Evolutionary conservation across 2,329 filamentous ascomycete genomes (phyloP), one percentile per base, ranked within the genome.

Genomic region (Monosporascus sp.): DNA sequence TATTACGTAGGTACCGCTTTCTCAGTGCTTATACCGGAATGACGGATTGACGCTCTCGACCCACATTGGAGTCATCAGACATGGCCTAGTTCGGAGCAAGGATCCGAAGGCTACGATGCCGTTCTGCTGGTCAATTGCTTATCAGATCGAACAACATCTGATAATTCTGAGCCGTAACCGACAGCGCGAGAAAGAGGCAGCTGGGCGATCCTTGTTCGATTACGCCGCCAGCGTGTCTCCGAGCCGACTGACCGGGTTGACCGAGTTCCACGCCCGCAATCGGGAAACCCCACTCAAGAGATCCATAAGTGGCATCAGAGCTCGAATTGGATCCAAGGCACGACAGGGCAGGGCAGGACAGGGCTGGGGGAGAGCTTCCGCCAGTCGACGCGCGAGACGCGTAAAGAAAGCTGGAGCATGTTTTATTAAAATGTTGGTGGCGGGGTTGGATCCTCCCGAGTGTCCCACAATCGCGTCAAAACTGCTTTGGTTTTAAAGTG

Each of bases 141-240:
- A 54, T 54, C 52, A 41, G 52, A 52, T 54, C 46, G 24, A 48
- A 49, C 9, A 43, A 45, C 38, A 48, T 52, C 27, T 48, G 47
- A 48, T 48, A 48, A 48, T 22, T 48, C 47, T 38, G 20, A 37
- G n/a, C 38, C 31, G 31, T 6, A 47, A n/a, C 38, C 35, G 17
- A 51, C 24, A 0, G 17, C 38, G 5, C 8, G 17, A 39, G 17
- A 39, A 17, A 20, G 17, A 39, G 17, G 38, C 38, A n/a, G 27
- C 27, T 31, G 27, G 27, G 27, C 8, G 27, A 31, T 31, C 27
- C 27, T 9, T 31, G 27, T 31, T 31, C 27, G 27, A 31, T 11
- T 11, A 31, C 7, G 9, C 27, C 25, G 9, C 8, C 25, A 27
- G 25, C 25, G 25, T 27, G 25, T 27, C 25, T 27, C 25, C 25